A percentile compares a stretch with the other conserved stretches of the same genome.
Evolutionary conservation across 2,329 filamentous ascomycete species (phyloP).

Genomic region (Blastomyces silverae): DNA sequence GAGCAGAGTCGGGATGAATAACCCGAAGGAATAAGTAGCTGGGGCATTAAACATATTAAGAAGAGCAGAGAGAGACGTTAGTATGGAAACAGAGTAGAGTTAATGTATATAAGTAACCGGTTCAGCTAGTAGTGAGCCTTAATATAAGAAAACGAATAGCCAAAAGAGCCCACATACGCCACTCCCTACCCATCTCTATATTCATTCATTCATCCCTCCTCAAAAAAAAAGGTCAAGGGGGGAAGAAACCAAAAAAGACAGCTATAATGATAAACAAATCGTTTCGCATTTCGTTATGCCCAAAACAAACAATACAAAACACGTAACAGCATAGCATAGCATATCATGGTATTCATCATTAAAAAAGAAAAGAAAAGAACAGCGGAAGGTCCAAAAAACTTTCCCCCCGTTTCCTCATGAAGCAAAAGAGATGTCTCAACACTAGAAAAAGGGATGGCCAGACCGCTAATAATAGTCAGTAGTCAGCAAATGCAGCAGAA

Average conservation of each 20-base stretch:
- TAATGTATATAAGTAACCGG: too few species aligned
- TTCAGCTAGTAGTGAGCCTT: too few species aligned
- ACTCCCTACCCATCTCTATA: neutral
- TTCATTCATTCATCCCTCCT: neutral
- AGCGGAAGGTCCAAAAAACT: neutral
- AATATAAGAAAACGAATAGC: too few species aligned
- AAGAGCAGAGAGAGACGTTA: too few species aligned
- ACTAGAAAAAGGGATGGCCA: too few species aligned
- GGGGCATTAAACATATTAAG: too few species aligned
- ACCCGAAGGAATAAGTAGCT: too few species aligned
- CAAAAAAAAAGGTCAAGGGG: neutral
- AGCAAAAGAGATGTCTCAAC: neutral
- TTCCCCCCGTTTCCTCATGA: neutral
- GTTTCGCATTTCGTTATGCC: neutral
- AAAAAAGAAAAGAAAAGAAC: neutral
- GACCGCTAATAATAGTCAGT: neutral
- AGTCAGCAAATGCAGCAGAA: neutral
- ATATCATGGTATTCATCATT: slow-evolving; percentile 1
- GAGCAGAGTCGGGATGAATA: too few species aligned
- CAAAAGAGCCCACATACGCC: too few species aligned
- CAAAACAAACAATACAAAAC: neutral
- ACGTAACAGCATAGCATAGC: neutral
- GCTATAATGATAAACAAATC: neutral
- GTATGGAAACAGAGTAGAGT: too few species aligned
- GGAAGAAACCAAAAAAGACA: neutral